Evolutionary conservation across 805 yeast genomes (phyloP), one percentile per base, ranked within the genome.

Genomic region (Dipodascopsis uninucleata): DNA sequence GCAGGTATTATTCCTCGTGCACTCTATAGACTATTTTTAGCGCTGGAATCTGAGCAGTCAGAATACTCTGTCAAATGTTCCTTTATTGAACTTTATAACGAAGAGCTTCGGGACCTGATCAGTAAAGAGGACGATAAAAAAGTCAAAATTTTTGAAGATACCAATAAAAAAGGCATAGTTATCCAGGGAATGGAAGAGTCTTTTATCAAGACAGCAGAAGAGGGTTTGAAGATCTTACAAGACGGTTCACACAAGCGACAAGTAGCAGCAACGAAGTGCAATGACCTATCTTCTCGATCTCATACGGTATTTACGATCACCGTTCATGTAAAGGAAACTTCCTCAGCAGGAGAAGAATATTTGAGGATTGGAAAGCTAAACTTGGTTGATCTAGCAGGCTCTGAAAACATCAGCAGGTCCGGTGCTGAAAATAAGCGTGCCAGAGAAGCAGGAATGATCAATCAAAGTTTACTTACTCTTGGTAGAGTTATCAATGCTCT

Each of bases 341-440:
- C 74, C 1, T 59, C 69, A 1, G 72, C 75, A 2, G 74, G 73
- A 3, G 77, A 75, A 57, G 80, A 76, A 44, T 55, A 69, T 20
- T 72, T 74, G 49, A 68, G 79, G 52, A 65, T 71, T 31, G 81
- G 87, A 4, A 86, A 85, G 58, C 73, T 86, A 61, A 86, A 88
- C 60, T 68, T 88, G 18, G 97, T 90, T 4, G 97, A 90, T 67
- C 71, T 90, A 53, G 98, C 97, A 0, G 97, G 98, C 0, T 85
- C 95, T 4, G 98, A 90, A 62, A 89, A 89, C 61, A 82, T 90
- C 42, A 76, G 71, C 52, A 71, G 87, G 57, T 85, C 96, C 0
- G 98, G 98, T 2, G 96, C 97, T 0, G 72, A 78, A 20, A 80
- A 84, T 55, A 82, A 79, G 60, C 72, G 96, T 34, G 96, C 96